Conservation (phyloP, 31 red algal genomes). For the Endocladia muricata region DNA sequence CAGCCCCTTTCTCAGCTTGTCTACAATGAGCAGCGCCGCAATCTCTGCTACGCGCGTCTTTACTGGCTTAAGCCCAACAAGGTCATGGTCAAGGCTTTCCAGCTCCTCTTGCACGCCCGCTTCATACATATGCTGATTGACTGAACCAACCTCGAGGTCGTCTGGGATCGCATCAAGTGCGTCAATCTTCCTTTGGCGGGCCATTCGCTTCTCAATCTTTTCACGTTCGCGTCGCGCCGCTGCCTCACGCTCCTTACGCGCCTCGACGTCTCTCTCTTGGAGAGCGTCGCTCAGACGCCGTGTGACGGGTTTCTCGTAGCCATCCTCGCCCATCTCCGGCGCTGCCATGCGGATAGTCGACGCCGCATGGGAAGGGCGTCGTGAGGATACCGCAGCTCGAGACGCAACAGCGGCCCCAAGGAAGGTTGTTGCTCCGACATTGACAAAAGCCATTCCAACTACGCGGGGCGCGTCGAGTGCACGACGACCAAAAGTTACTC, state of each 20-base stretch:
- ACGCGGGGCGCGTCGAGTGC: no score
- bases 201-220: slow-evolving; percentile 48
- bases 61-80: slow-evolving; percentile 96
- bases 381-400: slow-evolving; percentile 10
- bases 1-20: slow-evolving; percentile 87
- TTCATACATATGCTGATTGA: slow-evolving; percentile 95
- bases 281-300: slow-evolving; percentile 94
- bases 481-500: no score
- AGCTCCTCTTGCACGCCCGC: slow-evolving; percentile 92
- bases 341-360: slow-evolving; percentile 24
- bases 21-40: slow-evolving; percentile 95
- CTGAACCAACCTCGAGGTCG: slow-evolving; percentile 75
- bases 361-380: slow-evolving; percentile 7
- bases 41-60: slow-evolving; percentile 96
- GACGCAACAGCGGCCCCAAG: slow-evolving; percentile 30
- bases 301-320: slow-evolving; percentile 78
- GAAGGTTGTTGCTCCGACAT: slow-evolving; percentile 39
- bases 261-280: slow-evolving; percentile 94
- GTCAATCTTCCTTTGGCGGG: slow-evolving; percentile 82
- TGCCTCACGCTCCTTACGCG: slow-evolving; percentile 72
- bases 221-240: slow-evolving; percentile 46
- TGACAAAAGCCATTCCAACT: slow-evolving; percentile 56
- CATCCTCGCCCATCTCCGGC: slow-evolving; percentile 36
- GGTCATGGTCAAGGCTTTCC: slow-evolving; percentile 77
- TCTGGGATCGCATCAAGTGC: slow-evolving; percentile 86